Base-by-base conservation (phyloP, 1,284 basidiomycete genomes). In the Ceratobasidium sp. region DNA sequence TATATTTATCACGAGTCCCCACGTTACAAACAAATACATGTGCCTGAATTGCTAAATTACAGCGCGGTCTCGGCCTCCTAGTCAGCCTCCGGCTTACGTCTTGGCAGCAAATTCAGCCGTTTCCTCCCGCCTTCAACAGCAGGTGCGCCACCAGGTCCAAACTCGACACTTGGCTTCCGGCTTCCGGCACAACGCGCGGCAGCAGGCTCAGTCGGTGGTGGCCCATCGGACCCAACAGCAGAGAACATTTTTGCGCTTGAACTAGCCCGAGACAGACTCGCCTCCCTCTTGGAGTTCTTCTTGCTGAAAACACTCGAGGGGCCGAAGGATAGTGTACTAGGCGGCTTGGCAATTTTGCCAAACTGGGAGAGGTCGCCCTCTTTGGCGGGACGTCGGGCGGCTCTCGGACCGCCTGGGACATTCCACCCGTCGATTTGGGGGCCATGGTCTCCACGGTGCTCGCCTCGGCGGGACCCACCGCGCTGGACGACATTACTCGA, bases 221-320 rank as follows among this genome's bases (percentile, higher is more conserved):
- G 52, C 5, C 52, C 54, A 35, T 86, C 91, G 1, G 81, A 82
- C 1, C 83, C 80, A 28, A 87, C 84, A 73, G 88, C 88, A 30
- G 88, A 89, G 84, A 96, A 96, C 92, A 96, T 96, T 82, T 97
- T 97, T 74, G 87, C 86, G 73, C 83, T 89, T 54, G 94, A 96
- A 77, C 86, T 89, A 32, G 90, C 89, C 62, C 95, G 88, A 7
- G 93, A 91, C 16, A 95, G 82, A 4, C 91, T 87, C 58, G 80
- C 79, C 11, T 86, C 84, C 35, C 85, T 83, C 81, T 91, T 91
- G 74, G 77, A 78, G 70, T 79, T 80, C 21, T 88, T 88, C 80
- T 91, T 91, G 54, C 85, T 84, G 79, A 94, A 95, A 43, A 96
- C 89, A 73, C 90, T 92, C 75, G 89, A 87, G 0, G 95, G 95